phyloP scores from a whole-genome alignment of 2,329 filamentous ascomycete species.

The Aspergillus vadensis region DNA sequence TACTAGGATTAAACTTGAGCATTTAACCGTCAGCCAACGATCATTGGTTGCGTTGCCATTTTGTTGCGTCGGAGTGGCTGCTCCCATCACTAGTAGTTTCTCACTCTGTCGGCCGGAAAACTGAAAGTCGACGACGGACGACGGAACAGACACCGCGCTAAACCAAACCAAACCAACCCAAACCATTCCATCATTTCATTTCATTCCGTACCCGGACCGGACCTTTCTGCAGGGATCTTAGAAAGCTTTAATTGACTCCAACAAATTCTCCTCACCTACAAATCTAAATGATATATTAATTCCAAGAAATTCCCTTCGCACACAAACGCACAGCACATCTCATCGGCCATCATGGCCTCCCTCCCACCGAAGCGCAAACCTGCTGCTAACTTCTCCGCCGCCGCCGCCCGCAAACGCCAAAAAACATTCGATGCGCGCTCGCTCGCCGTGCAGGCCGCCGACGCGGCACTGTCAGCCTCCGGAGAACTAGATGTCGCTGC shows the following conservation, averaged over 20 bases:
- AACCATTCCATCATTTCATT: conserved; percentile 2
- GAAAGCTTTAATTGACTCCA: neutral
- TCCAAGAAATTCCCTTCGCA: neutral
- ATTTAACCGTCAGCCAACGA: neutral
- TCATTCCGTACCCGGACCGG: conserved; percentile 11
- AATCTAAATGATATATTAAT: neutral
- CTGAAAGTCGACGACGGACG: conserved; percentile 4
- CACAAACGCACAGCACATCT: too few relatives aligned
- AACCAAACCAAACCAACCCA: conserved; percentile 20
- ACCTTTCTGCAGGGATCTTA: neutral
- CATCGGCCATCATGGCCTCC: conserved; percentile 34
- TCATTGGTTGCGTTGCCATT: conserved; percentile 20
- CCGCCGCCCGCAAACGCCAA: conserved; percentile 44
- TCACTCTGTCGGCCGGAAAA: conserved; percentile 21
- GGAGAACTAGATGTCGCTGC: conserved; percentile 83
- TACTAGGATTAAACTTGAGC: neutral
- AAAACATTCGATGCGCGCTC: conserved; percentile 48
- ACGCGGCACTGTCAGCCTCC: conserved; percentile 55
- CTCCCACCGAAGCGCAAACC: conserved; percentile 38
- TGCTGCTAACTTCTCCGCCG: conserved; percentile 20
- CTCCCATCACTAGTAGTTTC: too few relatives aligned
- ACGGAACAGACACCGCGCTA: conserved; percentile 18
- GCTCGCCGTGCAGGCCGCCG: conserved; percentile 48
- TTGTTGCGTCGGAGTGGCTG: conserved; percentile 14
- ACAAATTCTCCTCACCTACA: neutral